phyloP scores from a whole-genome alignment of 768 basidiomycete genomes.

The Udeniomyces megalosporus region DNA sequence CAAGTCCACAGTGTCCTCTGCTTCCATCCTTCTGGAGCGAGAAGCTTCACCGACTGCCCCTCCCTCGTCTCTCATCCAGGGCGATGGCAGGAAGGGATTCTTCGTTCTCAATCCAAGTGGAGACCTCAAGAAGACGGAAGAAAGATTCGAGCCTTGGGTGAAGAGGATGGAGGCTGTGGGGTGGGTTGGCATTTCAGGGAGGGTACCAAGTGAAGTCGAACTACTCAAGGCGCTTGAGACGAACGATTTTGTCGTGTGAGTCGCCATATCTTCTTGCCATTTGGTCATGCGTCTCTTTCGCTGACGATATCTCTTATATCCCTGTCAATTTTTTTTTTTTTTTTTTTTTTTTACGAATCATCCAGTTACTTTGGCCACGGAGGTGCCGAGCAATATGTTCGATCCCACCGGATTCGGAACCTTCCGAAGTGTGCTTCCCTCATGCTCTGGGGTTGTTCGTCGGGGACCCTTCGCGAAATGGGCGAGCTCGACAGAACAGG shows the following conservation, averaged over 20 bases:
- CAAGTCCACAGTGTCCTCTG: neutral
- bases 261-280: too few relatives aligned
- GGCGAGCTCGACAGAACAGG: constrained; percentile 87
- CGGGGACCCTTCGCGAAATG: constrained; percentile 69
- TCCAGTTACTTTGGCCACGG: constrained; percentile 91
- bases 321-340: too few relatives aligned
- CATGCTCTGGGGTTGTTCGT: constrained; percentile 99
- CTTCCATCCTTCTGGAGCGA: neutral
- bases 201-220: constrained; percentile 67
- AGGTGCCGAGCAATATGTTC: constrained; percentile 84
- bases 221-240: constrained; percentile 51
- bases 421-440: constrained; percentile 75
- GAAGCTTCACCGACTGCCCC: neutral
- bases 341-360: neutral
- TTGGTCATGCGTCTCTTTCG: too few relatives aligned
- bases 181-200: constrained; percentile 70
- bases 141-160: constrained; percentile 63
- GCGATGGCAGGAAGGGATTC: constrained; percentile 29
- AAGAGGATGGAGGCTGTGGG: constrained; percentile 51
- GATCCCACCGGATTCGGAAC: constrained; percentile 67
- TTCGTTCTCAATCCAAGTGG: constrained; percentile 86
- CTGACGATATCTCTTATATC: too few relatives aligned
- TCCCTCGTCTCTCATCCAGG: neutral
- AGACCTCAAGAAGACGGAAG: constrained; percentile 70
- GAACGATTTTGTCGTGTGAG: constrained; percentile 81